phyloP scores from a whole-genome alignment of 2,329 filamentous ascomycete genomes.

The Epichloe scottii region DNA sequence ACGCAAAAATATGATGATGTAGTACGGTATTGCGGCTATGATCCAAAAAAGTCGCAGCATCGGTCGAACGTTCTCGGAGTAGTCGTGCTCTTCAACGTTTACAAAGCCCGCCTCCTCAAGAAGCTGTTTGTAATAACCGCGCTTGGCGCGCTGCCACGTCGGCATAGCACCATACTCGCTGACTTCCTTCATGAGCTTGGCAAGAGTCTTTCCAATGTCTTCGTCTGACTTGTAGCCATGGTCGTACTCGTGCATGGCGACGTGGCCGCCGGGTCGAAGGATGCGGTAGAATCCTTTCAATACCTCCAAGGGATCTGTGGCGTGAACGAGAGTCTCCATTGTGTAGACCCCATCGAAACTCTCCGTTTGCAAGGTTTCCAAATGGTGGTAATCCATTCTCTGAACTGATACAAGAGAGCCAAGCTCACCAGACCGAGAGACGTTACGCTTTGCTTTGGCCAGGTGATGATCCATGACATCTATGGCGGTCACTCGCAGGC shows the following conservation, averaged over 20 bases:
- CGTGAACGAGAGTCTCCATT: conserved; percentile 44
- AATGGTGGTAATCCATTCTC: conserved; percentile 38
- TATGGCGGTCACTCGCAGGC: conserved; percentile 31
- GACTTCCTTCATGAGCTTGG: conserved; percentile 21
- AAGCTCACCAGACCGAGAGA: conserved; percentile 20
- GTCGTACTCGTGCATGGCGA: conserved; percentile 36
- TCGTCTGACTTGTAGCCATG: conserved; percentile 20
- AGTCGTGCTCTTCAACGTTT: conserved; percentile 30
- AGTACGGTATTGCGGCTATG: conserved; percentile 32
- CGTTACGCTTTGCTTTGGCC: conserved; percentile 27
- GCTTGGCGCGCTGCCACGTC: conserved; percentile 24
- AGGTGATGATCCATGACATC: conserved; percentile 38
- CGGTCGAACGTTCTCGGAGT: conserved; percentile 33
- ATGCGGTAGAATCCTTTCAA: conserved; percentile 34
- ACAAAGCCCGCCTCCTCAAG: conserved; percentile 32
- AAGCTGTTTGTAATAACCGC: conserved; percentile 27
- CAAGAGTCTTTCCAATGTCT: conserved; percentile 14
- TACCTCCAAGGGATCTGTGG: conserved; percentile 31
- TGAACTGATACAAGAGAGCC: conserved; percentile 23
- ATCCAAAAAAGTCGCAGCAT: conserved; percentile 35
- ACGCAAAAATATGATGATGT: conserved; percentile 28
- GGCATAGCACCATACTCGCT: conserved; percentile 34
- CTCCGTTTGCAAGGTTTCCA: conserved; percentile 24
- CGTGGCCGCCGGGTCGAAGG: conserved; percentile 32
- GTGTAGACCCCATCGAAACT: conserved; percentile 41